Conservation (phyloP, 225 moss, liverwort and hornwort species). For the Pseudoscleropodium purum region DNA sequence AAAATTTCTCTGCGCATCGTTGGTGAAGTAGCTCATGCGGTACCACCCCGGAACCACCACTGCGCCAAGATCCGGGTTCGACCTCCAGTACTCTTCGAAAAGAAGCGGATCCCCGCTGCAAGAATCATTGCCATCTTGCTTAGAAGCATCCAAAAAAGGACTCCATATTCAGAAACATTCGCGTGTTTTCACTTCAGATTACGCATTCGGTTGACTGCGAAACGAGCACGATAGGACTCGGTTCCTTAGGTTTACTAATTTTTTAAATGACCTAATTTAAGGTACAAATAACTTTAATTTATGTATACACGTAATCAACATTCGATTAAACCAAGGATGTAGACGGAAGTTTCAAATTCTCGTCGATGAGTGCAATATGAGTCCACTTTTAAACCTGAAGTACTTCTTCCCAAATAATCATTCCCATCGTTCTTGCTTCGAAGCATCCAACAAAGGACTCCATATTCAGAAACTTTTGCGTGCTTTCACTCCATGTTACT, state of each 20-base stretch:
- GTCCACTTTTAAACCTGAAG: neutral
- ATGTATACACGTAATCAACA: neutral
- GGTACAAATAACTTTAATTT: neutral
- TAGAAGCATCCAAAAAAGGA: neutral
- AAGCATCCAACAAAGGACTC: neutral
- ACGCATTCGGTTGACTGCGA: neutral
- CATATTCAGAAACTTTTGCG: neutral
- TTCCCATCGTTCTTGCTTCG: neutral
- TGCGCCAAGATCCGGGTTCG: conserved; percentile 30
- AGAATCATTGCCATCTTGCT: neutral
- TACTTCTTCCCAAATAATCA: neutral
- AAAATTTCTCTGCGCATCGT: neutral
- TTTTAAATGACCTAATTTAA: neutral
- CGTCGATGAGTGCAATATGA: neutral
- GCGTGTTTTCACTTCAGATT: neutral
- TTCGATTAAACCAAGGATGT: neutral
- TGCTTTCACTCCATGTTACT: neutral
- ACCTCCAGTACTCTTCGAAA: conserved; percentile 54
- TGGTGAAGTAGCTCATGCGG: conserved; percentile 38
- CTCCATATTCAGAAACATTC: neutral
- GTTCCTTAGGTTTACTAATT: neutral
- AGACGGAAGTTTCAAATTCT: neutral
- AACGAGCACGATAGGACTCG: neutral
- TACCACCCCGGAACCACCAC: conserved; percentile 52
- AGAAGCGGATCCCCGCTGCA: conserved; percentile 57